Conservation (phyloP, 352 stramenopile genomes). For the Pythium myriotylum region DNA sequence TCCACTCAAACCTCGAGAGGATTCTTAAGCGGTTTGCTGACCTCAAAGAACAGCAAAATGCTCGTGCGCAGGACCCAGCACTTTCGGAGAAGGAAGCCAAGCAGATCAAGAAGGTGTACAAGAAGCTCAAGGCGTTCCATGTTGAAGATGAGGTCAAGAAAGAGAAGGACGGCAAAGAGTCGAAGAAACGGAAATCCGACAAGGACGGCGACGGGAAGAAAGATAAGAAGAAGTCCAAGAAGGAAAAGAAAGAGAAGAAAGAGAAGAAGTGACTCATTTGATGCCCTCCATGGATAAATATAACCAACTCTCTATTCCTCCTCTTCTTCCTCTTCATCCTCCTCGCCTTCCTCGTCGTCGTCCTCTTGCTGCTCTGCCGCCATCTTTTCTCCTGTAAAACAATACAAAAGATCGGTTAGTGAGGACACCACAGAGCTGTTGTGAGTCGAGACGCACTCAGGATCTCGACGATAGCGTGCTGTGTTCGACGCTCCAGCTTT, state of each 20-base stretch:
- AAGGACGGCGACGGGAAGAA: conserved; percentile 64
- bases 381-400: conserved; percentile 73
- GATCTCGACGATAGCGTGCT: conserved; percentile 87
- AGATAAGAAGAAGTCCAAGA: not conserved
- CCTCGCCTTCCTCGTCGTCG: conserved; percentile 58
- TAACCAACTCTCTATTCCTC: conserved; percentile 18
- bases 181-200: conserved; percentile 55
- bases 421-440: not conserved
- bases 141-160: conserved; percentile 60
- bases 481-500: conserved; percentile 84
- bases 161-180: conserved; percentile 47
- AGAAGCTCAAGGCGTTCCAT: conserved; percentile 87
- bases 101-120: conserved; percentile 84
- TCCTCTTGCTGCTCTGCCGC: conserved; percentile 64
- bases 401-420: conserved; percentile 12
- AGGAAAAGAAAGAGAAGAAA: conserved; percentile 5
- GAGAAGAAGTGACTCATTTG: conserved; percentile 7
- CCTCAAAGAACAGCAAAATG: conserved; percentile 38
- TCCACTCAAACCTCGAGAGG: conserved; percentile 36
- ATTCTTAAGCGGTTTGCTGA: conserved; percentile 41
- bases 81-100: conserved; percentile 47
- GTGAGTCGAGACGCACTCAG: conserved; percentile 44
- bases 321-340: conserved; percentile 49
- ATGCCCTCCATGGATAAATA: too few species aligned
- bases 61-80: conserved; percentile 38